phyloP scores from a whole-genome alignment of 495 filamentous ascomycete genomes.

The Aspergillus sclerotiicarbonarius region DNA sequence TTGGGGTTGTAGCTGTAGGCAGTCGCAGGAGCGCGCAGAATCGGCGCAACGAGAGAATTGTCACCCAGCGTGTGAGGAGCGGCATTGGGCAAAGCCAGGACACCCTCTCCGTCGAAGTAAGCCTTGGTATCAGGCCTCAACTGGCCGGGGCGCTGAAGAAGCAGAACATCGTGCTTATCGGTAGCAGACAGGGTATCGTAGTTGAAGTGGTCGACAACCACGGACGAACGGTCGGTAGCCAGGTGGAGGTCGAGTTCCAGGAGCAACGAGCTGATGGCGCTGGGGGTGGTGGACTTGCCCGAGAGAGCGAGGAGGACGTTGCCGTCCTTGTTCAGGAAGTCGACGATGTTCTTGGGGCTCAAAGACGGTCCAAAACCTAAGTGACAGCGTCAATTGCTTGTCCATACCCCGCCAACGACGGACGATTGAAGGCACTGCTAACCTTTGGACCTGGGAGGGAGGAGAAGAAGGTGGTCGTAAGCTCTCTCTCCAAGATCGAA shows the following conservation, averaged over 20 bases:
- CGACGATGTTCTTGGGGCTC: conserved; percentile 79
- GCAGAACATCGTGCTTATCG: conserved; percentile 85
- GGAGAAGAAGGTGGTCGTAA: conserved; percentile 86
- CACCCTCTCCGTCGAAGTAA: conserved; percentile 68
- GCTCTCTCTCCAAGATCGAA: conserved; percentile 83
- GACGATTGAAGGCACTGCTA: conserved; percentile 7
- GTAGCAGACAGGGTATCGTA: conserved; percentile 73
- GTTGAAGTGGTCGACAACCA: conserved; percentile 94
- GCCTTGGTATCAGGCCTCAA: conserved; percentile 69
- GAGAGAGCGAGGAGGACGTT: conserved; percentile 91
- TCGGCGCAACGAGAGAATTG: conserved; percentile 70
- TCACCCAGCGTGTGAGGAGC: conserved; percentile 79
- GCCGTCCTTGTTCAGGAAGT: conserved; percentile 87
- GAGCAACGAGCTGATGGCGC: conserved; percentile 78
- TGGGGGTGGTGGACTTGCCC: conserved; percentile 67
- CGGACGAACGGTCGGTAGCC: conserved; percentile 74
- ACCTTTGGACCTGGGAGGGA: conserved; percentile 90
- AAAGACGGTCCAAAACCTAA: conserved; percentile 82
- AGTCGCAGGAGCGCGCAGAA: conserved; percentile 75
- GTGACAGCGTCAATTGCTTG: conserved; percentile 28
- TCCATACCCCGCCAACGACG: background rate
- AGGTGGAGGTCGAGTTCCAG: conserved; percentile 89
- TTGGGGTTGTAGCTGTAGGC: conserved; percentile 94
- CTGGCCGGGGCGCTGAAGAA: conserved; percentile 63
- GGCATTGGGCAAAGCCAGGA: conserved; percentile 77